Base-by-base conservation (phyloP, 768 basidiomycete genomes). In the Phlebiopsis gigantea region DNA sequence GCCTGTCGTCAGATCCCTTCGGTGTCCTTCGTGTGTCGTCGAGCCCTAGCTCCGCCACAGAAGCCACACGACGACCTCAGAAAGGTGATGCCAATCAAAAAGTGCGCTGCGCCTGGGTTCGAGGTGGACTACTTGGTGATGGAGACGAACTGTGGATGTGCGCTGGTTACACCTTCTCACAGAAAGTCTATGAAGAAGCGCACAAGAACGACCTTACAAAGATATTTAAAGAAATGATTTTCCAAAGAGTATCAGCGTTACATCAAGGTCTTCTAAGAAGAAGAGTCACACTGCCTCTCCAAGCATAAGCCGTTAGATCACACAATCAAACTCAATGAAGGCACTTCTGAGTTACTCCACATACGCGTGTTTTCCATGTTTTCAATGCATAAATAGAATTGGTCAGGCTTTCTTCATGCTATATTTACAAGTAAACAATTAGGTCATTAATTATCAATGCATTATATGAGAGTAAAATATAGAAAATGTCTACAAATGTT, bases 211-310 rank as follows among this genome's bases (percentile, higher is more conserved):
- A n/a, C n/a, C n/a, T 8, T 46, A 9, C 8, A 5, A 56, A 48
- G 31, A 48, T 49, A 5, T 61, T 62, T 25, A 39, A 65, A 17
- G 57, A 59, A 21, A 15, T 57, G 5, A 55, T 68, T 0, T n/a
- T 65, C 62, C 0, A 4, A 43, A 1, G 17, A 55, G 3, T 64
- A 60, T 46, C 58, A 61, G 5, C 50, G 53, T 7, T 65, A 45
- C 29, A 6, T 8, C 1, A 49, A 64, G 2, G 60, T 71, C 0
- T 71, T 71, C 43, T 28, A 30, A 1, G 66, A 70, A 25, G 56
- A 66, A 30, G 47, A 59, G 0, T 66, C 64, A 19, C 50, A 66
- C 26, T 41, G 57, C 14, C 57, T 68, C 0, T 68, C 67, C 0
- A 26, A 53, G 39, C 51, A 55, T 1, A 1, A 29, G 19, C 53